These are phyloP conservation scores for Backusella morwellensis DNA, from an alignment of 192 early-diverging fungal species.

Conservation along the genomic window DNA sequence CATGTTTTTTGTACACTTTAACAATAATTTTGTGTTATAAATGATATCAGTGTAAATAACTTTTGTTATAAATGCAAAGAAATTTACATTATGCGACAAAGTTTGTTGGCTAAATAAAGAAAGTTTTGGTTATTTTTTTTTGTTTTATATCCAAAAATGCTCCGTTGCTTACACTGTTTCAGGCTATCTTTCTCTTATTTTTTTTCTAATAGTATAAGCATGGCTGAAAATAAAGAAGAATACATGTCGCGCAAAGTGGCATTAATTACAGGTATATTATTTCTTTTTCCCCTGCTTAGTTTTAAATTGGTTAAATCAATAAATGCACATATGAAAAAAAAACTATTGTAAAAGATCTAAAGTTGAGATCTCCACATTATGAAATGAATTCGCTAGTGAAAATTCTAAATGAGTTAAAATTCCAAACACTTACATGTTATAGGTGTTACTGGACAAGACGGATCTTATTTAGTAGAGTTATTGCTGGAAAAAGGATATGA, in stretches of 20 bases:
- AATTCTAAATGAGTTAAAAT: background rate
- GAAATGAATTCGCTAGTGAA: background rate
- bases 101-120: too few species aligned
- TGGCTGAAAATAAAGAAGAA: conserved; percentile 32
- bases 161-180: too few species aligned
- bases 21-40: too few species aligned
- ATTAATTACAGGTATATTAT: conserved; percentile 51
- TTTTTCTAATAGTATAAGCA: too few species aligned
- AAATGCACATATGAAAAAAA: background rate
- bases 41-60: too few species aligned
- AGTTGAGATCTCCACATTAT: background rate
- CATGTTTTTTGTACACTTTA: too few species aligned
- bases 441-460: conserved; percentile 81
- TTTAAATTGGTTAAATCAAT: background rate
- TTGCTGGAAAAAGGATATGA: conserved; percentile 67
- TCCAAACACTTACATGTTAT: background rate
- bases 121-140: too few species aligned
- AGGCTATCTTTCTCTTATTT: too few species aligned
- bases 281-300: background rate
- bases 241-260: conserved; percentile 58
- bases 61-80: too few species aligned
- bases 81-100: too few species aligned
- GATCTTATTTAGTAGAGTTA: conserved; percentile 71
- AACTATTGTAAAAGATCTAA: background rate
- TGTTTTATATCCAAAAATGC: too few species aligned